Conservation (phyloP, 352 stramenopile species). For the Blastocystis sp. region DNA sequence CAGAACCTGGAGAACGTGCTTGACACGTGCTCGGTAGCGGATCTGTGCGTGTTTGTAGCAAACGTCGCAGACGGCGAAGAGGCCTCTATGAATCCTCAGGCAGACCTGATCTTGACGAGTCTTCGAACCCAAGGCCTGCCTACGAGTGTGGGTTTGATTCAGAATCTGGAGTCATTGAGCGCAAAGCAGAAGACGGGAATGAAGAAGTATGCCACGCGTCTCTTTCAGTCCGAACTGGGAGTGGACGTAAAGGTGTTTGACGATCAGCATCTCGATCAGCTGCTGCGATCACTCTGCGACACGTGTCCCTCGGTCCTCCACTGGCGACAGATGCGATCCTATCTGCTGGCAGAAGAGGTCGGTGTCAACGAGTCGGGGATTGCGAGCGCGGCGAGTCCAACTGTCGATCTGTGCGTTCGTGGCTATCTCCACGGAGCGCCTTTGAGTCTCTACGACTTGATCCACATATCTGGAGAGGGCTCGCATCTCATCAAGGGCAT, state of each 20-base stretch:
- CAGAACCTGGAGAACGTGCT: constrained; percentile 69
- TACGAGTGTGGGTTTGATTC: constrained; percentile 74
- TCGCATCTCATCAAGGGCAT: constrained; percentile 82
- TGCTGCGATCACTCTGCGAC: constrained; percentile 73
- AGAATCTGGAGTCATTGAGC: constrained; percentile 69
- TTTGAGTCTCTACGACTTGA: constrained; percentile 85
- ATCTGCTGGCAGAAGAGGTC: constrained; percentile 72
- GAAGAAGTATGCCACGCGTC: constrained; percentile 65
- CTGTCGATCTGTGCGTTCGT: constrained; percentile 67
- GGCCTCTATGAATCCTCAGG: constrained; percentile 73
- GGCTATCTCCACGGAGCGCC: constrained; percentile 89
- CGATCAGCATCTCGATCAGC: constrained; percentile 71
- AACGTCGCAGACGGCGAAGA: constrained; percentile 74
- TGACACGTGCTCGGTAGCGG: constrained; percentile 71
- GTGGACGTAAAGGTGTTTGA: constrained; percentile 72
- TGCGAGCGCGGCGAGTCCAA: constrained; percentile 65
- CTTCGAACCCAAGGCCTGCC: constrained; percentile 84
- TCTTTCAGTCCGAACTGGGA: constrained; percentile 77
- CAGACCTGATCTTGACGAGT: constrained; percentile 79
- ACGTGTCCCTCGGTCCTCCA: constrained; percentile 74
- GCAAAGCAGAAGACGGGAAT: constrained; percentile 37
- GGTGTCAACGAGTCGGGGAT: constrained; percentile 66
- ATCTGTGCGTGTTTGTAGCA: constrained; percentile 75
- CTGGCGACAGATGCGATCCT: constrained; percentile 76
- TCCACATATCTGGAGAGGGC: constrained; percentile 90